These are phyloP conservation scores for Blumeria graminis DNA, from an alignment of 2,329 filamentous ascomycete species.

Conservation along the genomic window DNA sequence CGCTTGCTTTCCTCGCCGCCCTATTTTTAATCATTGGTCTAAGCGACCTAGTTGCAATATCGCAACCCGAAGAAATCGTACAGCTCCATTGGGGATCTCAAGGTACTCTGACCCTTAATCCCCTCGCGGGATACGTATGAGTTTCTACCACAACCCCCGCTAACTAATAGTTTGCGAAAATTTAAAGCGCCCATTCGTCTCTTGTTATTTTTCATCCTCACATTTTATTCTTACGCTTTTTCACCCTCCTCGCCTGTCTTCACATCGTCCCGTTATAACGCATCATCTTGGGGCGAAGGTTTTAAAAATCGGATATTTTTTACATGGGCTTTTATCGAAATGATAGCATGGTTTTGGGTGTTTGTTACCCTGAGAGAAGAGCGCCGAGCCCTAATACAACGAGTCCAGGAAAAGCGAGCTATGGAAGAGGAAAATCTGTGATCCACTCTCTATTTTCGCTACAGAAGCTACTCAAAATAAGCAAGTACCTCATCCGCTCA, in stretches of 20 bases:
- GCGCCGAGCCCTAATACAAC: constrained; percentile 17
- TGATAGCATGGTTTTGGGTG: constrained; percentile 70
- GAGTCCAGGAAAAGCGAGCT: constrained; percentile 13
- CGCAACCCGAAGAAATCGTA: constrained; percentile 40
- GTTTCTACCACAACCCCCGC: constrained; percentile 20
- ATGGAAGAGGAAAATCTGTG: constrained; percentile 16
- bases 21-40: constrained; percentile 37
- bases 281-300: constrained; percentile 31
- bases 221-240: constrained; percentile 41
- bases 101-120: constrained; percentile 21
- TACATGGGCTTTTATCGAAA: constrained; percentile 63
- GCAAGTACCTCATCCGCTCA: neutral
- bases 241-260: constrained; percentile 26
- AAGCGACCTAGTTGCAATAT: constrained; percentile 40
- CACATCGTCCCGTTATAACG: constrained; percentile 17
- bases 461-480: too few relatives aligned
- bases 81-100: constrained; percentile 39
- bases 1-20: constrained; percentile 48
- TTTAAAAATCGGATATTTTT: constrained; percentile 72
- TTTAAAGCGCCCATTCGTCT: constrained; percentile 34
- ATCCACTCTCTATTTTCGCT: neutral
- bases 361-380: constrained; percentile 49
- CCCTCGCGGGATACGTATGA: constrained; percentile 13
- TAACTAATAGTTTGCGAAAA: constrained; percentile 7
- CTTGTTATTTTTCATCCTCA: constrained; percentile 32